These are phyloP conservation scores for Saturnispora dispora DNA, from an alignment of 805 yeast species.

Conservation along the genomic window DNA sequence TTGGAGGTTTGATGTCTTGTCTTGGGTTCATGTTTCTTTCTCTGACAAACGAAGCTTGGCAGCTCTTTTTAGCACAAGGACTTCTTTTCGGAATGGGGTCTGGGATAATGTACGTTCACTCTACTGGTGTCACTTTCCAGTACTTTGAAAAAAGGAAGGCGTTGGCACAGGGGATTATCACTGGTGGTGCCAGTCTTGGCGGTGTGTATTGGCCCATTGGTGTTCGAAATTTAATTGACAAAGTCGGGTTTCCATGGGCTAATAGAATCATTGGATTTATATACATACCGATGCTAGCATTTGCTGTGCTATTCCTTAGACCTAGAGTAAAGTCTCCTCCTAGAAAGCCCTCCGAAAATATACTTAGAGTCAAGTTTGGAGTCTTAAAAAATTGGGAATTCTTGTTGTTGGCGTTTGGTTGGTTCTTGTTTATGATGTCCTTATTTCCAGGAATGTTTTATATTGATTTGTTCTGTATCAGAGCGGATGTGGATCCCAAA, in stretches of 20 bases:
- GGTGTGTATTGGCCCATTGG: conserved; percentile 43
- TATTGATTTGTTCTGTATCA: conserved; percentile 42
- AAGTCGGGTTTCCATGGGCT: conserved; percentile 39
- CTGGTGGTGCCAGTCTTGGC: conserved; percentile 42
- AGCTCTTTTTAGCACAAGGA: conserved; percentile 61
- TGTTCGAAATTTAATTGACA: conserved; percentile 34
- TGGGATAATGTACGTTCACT: conserved; percentile 50
- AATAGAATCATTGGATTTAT: conserved; percentile 37
- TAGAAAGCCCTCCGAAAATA: conserved; percentile 29
- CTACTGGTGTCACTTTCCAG: conserved; percentile 50
- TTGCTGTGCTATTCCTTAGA: conserved; percentile 20
- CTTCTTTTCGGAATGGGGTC: conserved; percentile 49
- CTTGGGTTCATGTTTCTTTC: conserved; percentile 49
- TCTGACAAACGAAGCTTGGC: conserved; percentile 50
- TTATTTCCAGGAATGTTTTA: conserved; percentile 46
- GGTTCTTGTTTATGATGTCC: conserved; percentile 27
- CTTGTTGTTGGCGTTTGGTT: conserved; percentile 30
- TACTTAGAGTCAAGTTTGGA: conserved; percentile 27
- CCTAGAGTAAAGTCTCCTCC: conserved; percentile 26
- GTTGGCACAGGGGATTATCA: conserved; percentile 36
- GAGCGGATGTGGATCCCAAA: conserved; percentile 43
- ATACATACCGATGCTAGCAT: conserved; percentile 25
- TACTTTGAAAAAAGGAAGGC: conserved; percentile 59
- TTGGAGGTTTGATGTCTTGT: conserved; percentile 38
- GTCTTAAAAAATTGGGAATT: conserved; percentile 32